Evolutionary conservation across 2,329 filamentous ascomycete genomes (phyloP), one percentile per base, ranked within the genome.

Genomic region (Aspergillus neoniger): DNA sequence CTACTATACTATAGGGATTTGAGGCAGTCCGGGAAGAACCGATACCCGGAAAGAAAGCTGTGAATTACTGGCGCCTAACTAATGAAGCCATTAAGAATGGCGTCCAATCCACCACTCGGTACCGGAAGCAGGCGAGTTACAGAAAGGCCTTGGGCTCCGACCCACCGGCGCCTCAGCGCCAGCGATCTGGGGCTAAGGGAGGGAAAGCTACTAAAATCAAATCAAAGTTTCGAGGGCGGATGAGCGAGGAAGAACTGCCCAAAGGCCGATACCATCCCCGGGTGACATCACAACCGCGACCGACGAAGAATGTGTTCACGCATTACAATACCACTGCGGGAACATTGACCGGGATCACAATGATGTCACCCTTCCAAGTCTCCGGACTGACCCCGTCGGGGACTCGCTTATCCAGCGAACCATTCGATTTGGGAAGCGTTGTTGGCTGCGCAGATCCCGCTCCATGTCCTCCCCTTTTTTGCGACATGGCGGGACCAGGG

Each of bases 71-170:
- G 94, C 84, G 87, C 47, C 80, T 98, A 25, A 88, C 88, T 38
- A 80, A 86, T 1, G 87, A 88, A 74, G 91, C 91, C 0, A 78
- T 91, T 32, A 76, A 77, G 19, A 79, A 89, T 23, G 91, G 64
- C 25, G 90, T 97, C 53, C 87, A 92, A 75, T 94, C 91, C 60
- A 98, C 94, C 0, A 97, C 94, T 1, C 81, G 89, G 65, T 92
- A 91, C 74, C 86, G 90, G 65, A 88, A 87, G 61, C 68, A 73
- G 54, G 69, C 72, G 15, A 71, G 71, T 58, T 70, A 70, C 63
- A 82, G 78, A 63, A 79, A 76, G 62, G 59, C 67, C n/a, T 64
- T 67, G 41, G 72, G 66, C 61, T 71, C 74, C 39, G 74, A 80
- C n/a, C 65, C 70, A 19, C 72, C 77, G 30, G 74, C 73, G 17